phyloP scores from a whole-genome alignment of 2,329 filamentous ascomycete species.

The Colletotrichum eleusines region DNA sequence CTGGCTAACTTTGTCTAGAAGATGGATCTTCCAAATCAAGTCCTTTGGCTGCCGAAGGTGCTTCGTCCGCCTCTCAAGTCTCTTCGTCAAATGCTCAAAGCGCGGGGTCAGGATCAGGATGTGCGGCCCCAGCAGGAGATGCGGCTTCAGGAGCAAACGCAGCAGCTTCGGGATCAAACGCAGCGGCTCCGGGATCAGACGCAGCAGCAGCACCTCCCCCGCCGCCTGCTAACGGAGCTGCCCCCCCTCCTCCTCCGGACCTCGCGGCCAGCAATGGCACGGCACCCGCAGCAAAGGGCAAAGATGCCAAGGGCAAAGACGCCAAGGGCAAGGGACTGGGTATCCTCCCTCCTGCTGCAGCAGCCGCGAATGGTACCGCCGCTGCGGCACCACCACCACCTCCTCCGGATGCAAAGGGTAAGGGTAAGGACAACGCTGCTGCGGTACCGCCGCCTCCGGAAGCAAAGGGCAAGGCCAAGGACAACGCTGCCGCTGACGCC shows the following conservation, averaged over 20 bases:
- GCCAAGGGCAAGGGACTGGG: slow-evolving; percentile 6
- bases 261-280: slow-evolving; percentile 15
- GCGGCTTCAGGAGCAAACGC: background rate
- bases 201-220: slow-evolving; percentile 1
- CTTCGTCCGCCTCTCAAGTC: background rate
- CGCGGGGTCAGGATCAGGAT: background rate
- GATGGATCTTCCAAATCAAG: slow-evolving; percentile 1
- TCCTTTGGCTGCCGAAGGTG: slow-evolving; percentile 30
- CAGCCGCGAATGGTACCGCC: slow-evolving; percentile 19
- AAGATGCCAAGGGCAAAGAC: no score
- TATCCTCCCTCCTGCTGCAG: background rate
- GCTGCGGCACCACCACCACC: background rate
- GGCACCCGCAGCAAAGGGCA: slow-evolving; percentile 4
- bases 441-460: no score
- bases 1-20: background rate
- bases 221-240: background rate
- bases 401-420: slow-evolving; percentile 2
- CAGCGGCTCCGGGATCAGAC: background rate
- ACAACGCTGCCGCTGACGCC: slow-evolving; percentile 6
- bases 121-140: background rate
- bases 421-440: background rate
- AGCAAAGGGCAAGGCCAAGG: background rate
- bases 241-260: slow-evolving; percentile 1
- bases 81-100: background rate
- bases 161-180: no score